Evolutionary conservation across 139 green algal genomes (phyloP), one percentile per base, ranked within the genome.

Genomic region (Astrephomene gubernaculifera): DNA sequence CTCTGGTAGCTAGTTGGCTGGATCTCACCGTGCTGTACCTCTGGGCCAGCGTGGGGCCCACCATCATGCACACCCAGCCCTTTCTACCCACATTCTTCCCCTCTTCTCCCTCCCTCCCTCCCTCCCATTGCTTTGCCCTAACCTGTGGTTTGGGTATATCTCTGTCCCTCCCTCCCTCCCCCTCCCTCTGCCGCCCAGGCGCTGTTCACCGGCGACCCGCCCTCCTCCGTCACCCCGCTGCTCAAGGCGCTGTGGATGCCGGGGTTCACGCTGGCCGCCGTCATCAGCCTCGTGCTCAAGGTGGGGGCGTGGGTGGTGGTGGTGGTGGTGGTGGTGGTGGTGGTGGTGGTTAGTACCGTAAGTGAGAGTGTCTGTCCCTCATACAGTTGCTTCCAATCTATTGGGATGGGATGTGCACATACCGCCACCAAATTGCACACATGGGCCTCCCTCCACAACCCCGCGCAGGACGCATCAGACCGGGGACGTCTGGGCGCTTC

Each of bases 401-500:
- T n/a, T n/a, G n/a, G n/a, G n/a, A n/a, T n/a, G n/a, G n/a, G n/a
- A n/a, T n/a, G n/a, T n/a, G n/a, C n/a, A n/a, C n/a, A n/a, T n/a
- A n/a, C n/a, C n/a, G n/a, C n/a, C n/a, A n/a, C n/a, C n/a, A n/a
- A n/a, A n/a, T n/a, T n/a, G n/a, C n/a, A n/a, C n/a, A n/a, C n/a
- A n/a, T n/a, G n/a, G n/a, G n/a, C n/a, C n/a, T n/a, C n/a, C n/a
- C n/a, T n/a, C n/a, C n/a, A n/a, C n/a, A n/a, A n/a, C n/a, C n/a
- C n/a, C n/a, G n/a, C 35, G 17, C 72, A 76, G 43, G 91, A 95
- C 76, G 92, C 92, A 2, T 81, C 87, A 4, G 69, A 87, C 19
- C 83, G 92, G 6, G 84, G 81, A 9, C 87, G 92, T 35, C 82
- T 95, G 31, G 88, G 88, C 1, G 92, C 91, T 5, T 89, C 79